A percentile compares a stretch with the other conserved stretches of the same genome.
Conservation (phyloP, 352 stramenopile species). For the Blastocystis sp. region DNA sequence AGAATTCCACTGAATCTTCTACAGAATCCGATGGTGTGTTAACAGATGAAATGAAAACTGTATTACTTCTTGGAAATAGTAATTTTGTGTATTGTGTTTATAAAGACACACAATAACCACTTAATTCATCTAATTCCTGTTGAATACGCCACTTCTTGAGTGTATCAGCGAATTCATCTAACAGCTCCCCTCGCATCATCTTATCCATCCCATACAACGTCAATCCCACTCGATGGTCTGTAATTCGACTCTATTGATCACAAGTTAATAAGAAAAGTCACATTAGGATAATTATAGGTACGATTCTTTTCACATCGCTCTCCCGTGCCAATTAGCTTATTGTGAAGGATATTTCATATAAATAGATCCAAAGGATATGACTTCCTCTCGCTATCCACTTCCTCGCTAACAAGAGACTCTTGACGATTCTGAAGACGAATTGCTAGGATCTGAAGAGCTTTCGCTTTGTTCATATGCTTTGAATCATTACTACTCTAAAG, state of each 20-base stretch:
- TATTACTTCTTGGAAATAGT: constrained; percentile 13
- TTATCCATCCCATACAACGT: constrained; percentile 79
- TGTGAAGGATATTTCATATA: constrained; percentile 71
- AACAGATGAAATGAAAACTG: background rate
- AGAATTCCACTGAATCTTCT: background rate
- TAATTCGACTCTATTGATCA: constrained; percentile 81
- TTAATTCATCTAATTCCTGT: constrained; percentile 32
- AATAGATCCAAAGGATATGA: constrained; percentile 2
- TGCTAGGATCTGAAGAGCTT: constrained; percentile 91
- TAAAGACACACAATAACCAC: background rate
- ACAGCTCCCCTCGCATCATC: constrained; percentile 77
- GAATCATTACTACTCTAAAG: background rate
- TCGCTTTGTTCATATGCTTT: constrained; percentile 93
- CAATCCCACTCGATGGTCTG: constrained; percentile 82
- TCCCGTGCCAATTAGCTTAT: constrained; percentile 84
- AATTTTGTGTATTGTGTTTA: background rate
- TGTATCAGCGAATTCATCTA: constrained; percentile 81
- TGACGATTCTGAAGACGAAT: constrained; percentile 87
- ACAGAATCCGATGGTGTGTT: background rate
- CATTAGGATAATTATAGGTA: constrained; percentile 87
- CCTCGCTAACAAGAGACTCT: constrained; percentile 61
- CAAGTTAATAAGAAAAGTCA: background rate
- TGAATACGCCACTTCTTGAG: constrained; percentile 62
- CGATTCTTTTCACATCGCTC: constrained; percentile 89
- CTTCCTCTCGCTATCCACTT: constrained; percentile 7